Evolutionary conservation across 2,329 filamentous ascomycete genomes (phyloP).

Genomic region (Sporothrix pseudoabietina): DNA sequence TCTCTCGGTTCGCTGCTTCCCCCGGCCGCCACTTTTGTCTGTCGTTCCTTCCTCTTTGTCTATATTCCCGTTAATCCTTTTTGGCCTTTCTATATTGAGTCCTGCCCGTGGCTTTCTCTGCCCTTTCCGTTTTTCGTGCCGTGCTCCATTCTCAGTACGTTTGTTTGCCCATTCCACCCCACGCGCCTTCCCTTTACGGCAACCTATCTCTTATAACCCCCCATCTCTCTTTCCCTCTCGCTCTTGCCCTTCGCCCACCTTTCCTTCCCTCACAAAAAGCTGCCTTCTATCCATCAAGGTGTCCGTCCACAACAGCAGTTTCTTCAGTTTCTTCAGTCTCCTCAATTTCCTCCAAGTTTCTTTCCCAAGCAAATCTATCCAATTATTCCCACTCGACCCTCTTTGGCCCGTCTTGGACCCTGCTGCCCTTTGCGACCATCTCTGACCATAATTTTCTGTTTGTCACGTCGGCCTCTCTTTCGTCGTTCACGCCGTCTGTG

Average conservation of each 20-base stretch:
- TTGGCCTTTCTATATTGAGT: background rate
- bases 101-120: background rate
- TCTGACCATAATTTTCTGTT: background rate
- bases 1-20: background rate
- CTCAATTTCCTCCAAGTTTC: background rate
- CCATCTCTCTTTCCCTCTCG: background rate
- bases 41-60: background rate
- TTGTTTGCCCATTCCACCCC: background rate
- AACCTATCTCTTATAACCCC: background rate
- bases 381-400: constrained; percentile 11
- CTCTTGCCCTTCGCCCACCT: background rate
- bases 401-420: background rate
- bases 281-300: constrained; percentile 21
- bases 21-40: background rate
- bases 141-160: background rate
- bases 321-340: background rate
- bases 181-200: constrained; percentile 9
- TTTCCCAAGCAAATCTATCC: background rate
- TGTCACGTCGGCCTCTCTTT: background rate
- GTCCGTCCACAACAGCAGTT: constrained; percentile 16
- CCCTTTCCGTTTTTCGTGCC: background rate
- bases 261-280: background rate
- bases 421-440: constrained; percentile 4
- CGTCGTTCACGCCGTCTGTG: background rate
- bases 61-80: background rate